phyloP scores from a whole-genome alignment of 2,329 filamentous ascomycete species.

The Sporothrix phasma region DNA sequence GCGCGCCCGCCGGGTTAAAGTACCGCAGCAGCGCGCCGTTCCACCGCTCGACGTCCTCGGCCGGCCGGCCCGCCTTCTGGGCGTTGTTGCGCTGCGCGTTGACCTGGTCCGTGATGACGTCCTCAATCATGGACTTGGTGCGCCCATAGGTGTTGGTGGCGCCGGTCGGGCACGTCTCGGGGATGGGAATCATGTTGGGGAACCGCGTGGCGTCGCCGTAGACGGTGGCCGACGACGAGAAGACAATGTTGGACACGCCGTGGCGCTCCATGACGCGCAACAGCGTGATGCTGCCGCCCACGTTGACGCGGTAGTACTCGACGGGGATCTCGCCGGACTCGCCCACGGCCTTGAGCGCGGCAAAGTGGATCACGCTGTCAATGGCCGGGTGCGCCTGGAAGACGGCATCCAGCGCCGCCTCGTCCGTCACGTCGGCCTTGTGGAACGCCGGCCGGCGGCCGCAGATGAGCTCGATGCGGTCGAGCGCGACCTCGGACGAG shows the following conservation, averaged over 20 bases:
- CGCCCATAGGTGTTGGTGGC: constrained; percentile 97
- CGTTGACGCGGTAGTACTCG: constrained; percentile 97
- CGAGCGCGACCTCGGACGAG: constrained; percentile 80
- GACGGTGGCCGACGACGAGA: constrained; percentile 95
- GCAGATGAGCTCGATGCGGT: constrained; percentile 88
- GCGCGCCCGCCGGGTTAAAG: constrained; percentile 94
- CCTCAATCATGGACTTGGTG: constrained; percentile 89
- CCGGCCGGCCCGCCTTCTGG: constrained; percentile 67
- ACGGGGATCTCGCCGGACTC: constrained; percentile 89
- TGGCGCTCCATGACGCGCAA: constrained; percentile 79
- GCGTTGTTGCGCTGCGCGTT: constrained; percentile 75
- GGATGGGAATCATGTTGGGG: constrained; percentile 97
- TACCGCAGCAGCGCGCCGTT: constrained; percentile 90
- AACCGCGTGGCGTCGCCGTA: constrained; percentile 96
- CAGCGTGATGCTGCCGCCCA: constrained; percentile 81
- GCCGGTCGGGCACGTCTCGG: constrained; percentile 89
- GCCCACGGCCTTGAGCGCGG: constrained; percentile 94
- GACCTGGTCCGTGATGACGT: constrained; percentile 83
- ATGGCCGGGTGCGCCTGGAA: constrained; percentile 86
- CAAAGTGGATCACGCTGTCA: constrained; percentile 98
- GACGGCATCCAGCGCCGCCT: constrained; percentile 71
- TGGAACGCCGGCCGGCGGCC: constrained; percentile 82
- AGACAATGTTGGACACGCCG: constrained; percentile 94
- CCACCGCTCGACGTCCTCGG: constrained; percentile 69
- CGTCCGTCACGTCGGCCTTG: constrained; percentile 80